A percentile compares a stretch with the other conserved stretches of the same genome.
Evolutionary conservation across 75 land plant genomes (phyloP).

Genomic region (Sequoiadendron giganteum): DNA sequence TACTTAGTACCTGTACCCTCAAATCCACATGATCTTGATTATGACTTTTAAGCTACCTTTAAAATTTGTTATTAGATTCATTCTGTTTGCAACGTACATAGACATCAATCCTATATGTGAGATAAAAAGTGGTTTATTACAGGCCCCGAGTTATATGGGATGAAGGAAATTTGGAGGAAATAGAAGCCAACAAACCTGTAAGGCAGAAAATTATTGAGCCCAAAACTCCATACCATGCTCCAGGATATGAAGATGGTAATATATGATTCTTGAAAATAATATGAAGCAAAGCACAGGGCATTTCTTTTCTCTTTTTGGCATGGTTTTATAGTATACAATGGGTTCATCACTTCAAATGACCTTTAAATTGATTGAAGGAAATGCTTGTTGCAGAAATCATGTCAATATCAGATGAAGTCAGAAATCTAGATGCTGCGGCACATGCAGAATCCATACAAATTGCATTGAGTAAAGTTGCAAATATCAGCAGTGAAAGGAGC

Average conservation of each 20-base stretch:
- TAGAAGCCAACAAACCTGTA: conserved; percentile 36
- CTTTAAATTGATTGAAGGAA: background rate
- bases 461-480: conserved; percentile 19
- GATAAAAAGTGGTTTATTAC: conserved; percentile 6
- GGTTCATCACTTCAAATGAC: background rate
- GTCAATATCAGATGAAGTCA: conserved; percentile 6
- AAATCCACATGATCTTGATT: background rate
- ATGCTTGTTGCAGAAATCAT: conserved; percentile 1
- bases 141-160: conserved; percentile 34
- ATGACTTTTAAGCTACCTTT: background rate
- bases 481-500: conserved; percentile 10
- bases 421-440: conserved; percentile 12
- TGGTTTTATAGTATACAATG: background rate
- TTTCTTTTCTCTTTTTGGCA: conserved; percentile 9
- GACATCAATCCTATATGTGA: background rate
- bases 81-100: background rate
- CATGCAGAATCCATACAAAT: conserved; percentile 24
- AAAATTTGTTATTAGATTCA: background rate
- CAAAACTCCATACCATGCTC: conserved; percentile 40
- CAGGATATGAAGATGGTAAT: conserved; percentile 23
- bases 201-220: conserved; percentile 34
- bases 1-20: background rate
- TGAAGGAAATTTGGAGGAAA: conserved; percentile 34
- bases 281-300: background rate
- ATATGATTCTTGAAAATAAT: background rate